Evolutionary conservation across 2,329 filamentous ascomycete genomes (phyloP), one percentile per base, ranked within the genome.

Genomic region (Botrytis fragariae): DNA sequence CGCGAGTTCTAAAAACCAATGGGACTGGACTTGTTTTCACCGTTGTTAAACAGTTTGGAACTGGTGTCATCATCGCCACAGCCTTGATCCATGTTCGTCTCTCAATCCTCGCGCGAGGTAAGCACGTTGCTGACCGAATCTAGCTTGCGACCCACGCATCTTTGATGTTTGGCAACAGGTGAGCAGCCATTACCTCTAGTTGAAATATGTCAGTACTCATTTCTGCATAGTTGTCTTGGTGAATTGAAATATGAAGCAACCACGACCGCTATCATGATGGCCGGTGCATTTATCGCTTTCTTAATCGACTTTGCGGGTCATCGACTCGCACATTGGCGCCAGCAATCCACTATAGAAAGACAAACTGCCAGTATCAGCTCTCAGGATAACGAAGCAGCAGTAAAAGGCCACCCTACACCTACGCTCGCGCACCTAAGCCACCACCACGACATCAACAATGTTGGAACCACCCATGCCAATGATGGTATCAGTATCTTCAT

Each of bases 211-310:
- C 22, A 39, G 35, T 14, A 62, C 60, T 62, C 0, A 62, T 62
- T 39, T 39, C 62, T 62, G 10, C 75, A 76, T 60, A 72, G 70
- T 25, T 95, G 92, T 77, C 82, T 95, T 20, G 89, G 90, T 6
- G 85, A 86, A 12, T 82, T 94, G 4, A 79, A 83, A 8, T 95
- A 92, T 77, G 92, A 95, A 81, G 87, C 84, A 5, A 92, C 90
- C 0, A 88, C 92, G 0, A 87, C 91, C 0, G 89, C 92, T 3
- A 88, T 95, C 59, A 86, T 92, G 64, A 92, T 94, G 89, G 92
- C 89, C 0, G 92, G 92, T 0, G 82, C 93, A 1, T 91, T 94
- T 80, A 76, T 94, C 4, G 91, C 92, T 0, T 94, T 94, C 81
- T 77, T 92, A 2, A 85, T 93, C 51, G 92, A 95, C 79, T 93